A percentile compares a stretch with the other conserved stretches of the same genome.
phyloP scores from a whole-genome alignment of 257 asterid species.

The Echites panduratus region DNA sequence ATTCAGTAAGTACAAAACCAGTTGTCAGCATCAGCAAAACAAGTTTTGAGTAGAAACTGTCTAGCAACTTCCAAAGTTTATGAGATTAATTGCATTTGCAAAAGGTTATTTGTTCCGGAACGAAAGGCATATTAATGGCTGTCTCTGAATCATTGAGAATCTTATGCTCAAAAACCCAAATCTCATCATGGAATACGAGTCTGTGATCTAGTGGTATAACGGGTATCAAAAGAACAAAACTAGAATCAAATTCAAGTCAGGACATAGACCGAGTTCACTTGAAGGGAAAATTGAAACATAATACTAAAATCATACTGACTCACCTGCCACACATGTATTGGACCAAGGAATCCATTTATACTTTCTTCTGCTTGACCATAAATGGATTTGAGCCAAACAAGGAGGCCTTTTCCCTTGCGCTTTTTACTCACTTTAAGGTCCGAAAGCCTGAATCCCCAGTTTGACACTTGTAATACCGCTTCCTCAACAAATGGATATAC shows the following conservation, averaged over 20 bases:
- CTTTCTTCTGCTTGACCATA: slow-evolving; percentile 49
- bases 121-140: background rate
- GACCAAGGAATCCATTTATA: slow-evolving; percentile 71
- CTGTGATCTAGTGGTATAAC: background rate
- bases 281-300: background rate
- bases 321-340: slow-evolving; percentile 96
- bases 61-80: background rate
- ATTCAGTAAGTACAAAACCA: slow-evolving; percentile 12
- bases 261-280: background rate
- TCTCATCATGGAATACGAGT: background rate
- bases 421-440: slow-evolving; percentile 59
- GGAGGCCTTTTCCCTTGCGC: slow-evolving; percentile 45
- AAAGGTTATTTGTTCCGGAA: background rate
- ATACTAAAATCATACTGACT: slow-evolving; percentile 11
- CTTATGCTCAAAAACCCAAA: slow-evolving; percentile 3
- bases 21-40: background rate
- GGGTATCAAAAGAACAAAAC: background rate
- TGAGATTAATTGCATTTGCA: background rate
- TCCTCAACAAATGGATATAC: slow-evolving; percentile 80
- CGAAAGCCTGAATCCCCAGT: slow-evolving; percentile 84
- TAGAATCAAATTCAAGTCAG: background rate
- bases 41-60: background rate
- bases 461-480: slow-evolving; percentile 71
- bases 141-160: background rate
- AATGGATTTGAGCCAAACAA: slow-evolving; percentile 63